Evolutionary conservation across 495 filamentous ascomycete genomes (phyloP).

Genomic region (Penicillium egyptiacum): DNA sequence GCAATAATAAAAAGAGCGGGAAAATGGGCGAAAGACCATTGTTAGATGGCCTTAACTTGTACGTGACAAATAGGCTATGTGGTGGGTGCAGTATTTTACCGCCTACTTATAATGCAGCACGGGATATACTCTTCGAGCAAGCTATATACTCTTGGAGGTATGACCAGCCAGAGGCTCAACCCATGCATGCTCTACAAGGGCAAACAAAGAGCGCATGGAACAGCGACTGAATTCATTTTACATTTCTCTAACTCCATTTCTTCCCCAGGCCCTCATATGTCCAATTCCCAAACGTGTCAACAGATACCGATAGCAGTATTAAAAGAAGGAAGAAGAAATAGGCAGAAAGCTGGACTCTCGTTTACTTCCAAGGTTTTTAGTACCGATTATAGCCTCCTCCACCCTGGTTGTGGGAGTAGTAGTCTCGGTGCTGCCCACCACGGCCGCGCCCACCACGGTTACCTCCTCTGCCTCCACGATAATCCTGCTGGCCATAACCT

Average conservation of each 20-base stretch:
- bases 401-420: conserved; percentile 28
- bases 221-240: conserved; percentile 4
- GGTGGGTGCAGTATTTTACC: background rate
- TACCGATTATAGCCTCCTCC: conserved; percentile 45
- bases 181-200: background rate
- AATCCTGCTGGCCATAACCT: conserved; percentile 30
- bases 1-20: background rate
- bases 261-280: background rate
- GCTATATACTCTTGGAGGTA: background rate
- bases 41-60: background rate
- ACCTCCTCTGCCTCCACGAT: conserved; percentile 30
- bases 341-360: conserved; percentile 1
- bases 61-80: background rate
- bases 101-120: background rate
- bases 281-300: conserved; percentile 11
- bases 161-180: background rate
- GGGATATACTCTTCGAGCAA: background rate
- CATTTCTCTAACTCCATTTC: conserved; percentile 8
- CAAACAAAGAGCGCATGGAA: background rate
- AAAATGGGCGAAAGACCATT: background rate
- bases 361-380: conserved; percentile 27
- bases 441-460: conserved; percentile 32
- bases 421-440: conserved; percentile 27
- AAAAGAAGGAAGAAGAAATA: conserved; percentile 15
- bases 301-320: conserved; percentile 9